These are phyloP conservation scores for Chlorella ohadii DNA, from an alignment of 139 green algal genomes.

Conservation along the genomic window DNA sequence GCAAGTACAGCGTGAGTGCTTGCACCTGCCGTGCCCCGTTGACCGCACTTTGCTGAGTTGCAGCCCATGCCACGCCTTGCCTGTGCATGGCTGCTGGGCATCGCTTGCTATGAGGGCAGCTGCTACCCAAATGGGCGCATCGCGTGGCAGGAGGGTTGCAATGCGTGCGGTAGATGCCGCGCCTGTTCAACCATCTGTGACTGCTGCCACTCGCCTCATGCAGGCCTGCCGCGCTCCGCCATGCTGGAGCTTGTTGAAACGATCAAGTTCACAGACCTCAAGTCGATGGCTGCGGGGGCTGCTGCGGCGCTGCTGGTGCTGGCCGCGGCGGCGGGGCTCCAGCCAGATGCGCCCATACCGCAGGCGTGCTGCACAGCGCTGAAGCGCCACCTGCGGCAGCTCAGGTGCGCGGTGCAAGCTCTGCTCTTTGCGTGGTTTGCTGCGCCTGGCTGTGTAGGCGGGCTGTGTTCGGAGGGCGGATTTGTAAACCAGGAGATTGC, in stretches of 20 bases:
- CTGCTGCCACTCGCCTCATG: not conserved
- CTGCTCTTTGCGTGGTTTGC: too few species aligned
- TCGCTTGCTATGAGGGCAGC: too few species aligned
- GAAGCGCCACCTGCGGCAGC: not conserved
- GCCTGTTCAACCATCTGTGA: too few species aligned
- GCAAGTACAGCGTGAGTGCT: not conserved
- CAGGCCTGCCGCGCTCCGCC: not conserved
- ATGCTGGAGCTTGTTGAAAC: not conserved
- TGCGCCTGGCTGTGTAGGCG: too few species aligned
- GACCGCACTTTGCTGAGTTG: too few species aligned
- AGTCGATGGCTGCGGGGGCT: not conserved
- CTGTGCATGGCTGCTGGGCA: too few species aligned
- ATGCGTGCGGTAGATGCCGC: too few species aligned
- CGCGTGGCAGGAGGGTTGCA: too few species aligned
- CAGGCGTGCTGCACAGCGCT: not conserved
- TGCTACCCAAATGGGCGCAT: too few species aligned
- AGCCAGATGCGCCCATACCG: not conserved
- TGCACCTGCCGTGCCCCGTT: not conserved
- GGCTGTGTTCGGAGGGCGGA: too few species aligned
- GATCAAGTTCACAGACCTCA: not conserved
- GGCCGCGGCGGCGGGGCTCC: not conserved
- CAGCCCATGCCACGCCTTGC: too few species aligned
- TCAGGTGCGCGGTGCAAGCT: not conserved
- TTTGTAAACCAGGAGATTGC: too few species aligned
- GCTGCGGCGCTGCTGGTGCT: not conserved